Base-by-base conservation (phyloP, 148 eudicot species). In the Suaeda aralocaspica region DNA sequence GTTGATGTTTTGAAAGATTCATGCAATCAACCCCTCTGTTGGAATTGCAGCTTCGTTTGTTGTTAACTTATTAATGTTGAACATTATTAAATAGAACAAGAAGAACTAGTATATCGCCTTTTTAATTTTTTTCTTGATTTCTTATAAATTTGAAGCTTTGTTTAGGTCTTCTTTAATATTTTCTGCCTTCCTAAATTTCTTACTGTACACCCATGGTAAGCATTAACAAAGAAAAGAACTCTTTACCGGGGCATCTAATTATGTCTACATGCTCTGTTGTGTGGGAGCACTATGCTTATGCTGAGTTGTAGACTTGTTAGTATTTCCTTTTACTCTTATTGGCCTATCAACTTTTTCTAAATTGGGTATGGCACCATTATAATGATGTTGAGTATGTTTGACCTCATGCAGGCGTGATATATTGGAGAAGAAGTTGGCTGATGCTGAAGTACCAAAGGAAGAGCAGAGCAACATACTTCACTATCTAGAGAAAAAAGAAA, bases 391-490 rank as follows among this genome's bases (percentile, higher is more conserved):
- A n/a, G 24, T 44, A 48, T 56, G 11, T 57, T 31, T 60, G 30
- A 61, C 31, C 45, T 71, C 34, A n/a, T 64, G 73, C 68, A 93
- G 98, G 57, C 98, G 98, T 66, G 78, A 87, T 84, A 80, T 87
- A 61, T 91, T 93, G 53, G 96, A 90, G 77, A 93, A 72, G 78
- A 93, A 93, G 82, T 79, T 93, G 81, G 98, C 96, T 74, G 96
- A 93, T 85, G 89, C 98, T 69, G 98, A 93, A 60, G 98, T 89
- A 59, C 71, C 98, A 49, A 86, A 84, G 81, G 98, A 91, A 75
- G 96, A 93, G 78, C 96, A 93, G 64, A 87, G 59, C 78, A 93
- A 93, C 75, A 69, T 90, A 66, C 84, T 85, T 24, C 91, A 93
- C 64, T 81, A 87, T 69, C 65, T 90, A 69, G 96, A 88, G 84